phyloP scores from a whole-genome alignment of 441 rosid species.

The Jatropha podagrica region DNA sequence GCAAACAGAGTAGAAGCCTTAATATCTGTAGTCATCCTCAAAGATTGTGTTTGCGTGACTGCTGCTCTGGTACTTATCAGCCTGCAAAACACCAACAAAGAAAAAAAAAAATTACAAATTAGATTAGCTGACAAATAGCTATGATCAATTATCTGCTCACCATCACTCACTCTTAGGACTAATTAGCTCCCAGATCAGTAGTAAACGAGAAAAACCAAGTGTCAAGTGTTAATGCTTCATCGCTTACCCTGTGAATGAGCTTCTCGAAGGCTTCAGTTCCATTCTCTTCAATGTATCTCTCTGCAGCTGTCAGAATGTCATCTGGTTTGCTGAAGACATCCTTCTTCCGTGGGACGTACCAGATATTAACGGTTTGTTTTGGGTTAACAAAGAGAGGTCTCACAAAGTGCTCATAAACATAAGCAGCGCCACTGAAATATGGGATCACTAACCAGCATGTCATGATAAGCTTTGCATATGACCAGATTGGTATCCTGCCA shows the following conservation, averaged over 20 bases:
- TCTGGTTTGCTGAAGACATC: constrained; percentile 59
- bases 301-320: constrained; percentile 81
- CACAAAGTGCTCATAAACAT: constrained; percentile 82
- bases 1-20: constrained; percentile 13
- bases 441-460: constrained; percentile 98
- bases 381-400: constrained; percentile 77
- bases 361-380: constrained; percentile 63
- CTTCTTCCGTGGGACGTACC: constrained; percentile 78
- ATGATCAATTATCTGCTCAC: neutral
- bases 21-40: constrained; percentile 31
- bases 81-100: constrained; percentile 36
- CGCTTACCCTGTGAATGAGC: constrained; percentile 61
- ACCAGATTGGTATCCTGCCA: constrained; percentile 87
- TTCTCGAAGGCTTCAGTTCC: constrained; percentile 84
- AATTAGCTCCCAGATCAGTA: neutral
- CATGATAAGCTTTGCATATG: constrained; percentile 66
- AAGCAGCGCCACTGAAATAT: constrained; percentile 93
- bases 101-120: neutral
- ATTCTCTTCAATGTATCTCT: constrained; percentile 71
- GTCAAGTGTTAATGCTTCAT: neutral
- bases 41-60: constrained; percentile 16
- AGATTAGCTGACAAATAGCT: neutral
- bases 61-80: constrained; percentile 52
- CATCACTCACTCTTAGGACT: neutral
- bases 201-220: neutral